Evolutionary conservation across 352 stramenopile species (phyloP).

Genomic region (Pythium vanterpoolii): DNA sequence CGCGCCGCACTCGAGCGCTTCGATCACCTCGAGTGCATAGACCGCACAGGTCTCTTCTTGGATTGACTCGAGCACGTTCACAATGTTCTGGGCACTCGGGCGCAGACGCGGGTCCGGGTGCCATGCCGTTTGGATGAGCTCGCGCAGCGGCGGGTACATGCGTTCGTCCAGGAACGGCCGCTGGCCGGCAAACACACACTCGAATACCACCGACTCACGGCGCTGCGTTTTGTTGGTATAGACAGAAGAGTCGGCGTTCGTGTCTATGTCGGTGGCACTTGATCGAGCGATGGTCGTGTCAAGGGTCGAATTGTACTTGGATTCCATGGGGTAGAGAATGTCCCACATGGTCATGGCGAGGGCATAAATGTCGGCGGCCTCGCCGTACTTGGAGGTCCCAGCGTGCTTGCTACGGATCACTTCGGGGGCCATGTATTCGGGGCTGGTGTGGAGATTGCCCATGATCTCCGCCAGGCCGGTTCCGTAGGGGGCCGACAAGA

Average conservation of each 20-base stretch:
- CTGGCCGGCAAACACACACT: slow-evolving; percentile 29
- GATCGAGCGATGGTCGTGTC: neutral
- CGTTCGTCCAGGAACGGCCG: slow-evolving; percentile 23
- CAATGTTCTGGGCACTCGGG: slow-evolving; percentile 25
- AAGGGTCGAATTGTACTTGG: slow-evolving; percentile 30
- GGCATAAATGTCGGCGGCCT: slow-evolving; percentile 47
- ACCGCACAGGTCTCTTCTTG: slow-evolving; percentile 24
- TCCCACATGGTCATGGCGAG: slow-evolving; percentile 58
- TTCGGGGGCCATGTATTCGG: slow-evolving; percentile 60
- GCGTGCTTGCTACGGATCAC: slow-evolving; percentile 34
- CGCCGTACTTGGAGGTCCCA: slow-evolving; percentile 29
- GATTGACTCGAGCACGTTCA: slow-evolving; percentile 28
- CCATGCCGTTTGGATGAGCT: slow-evolving; percentile 31
- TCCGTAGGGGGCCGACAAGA: too few species aligned
- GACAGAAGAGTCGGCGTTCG: neutral
- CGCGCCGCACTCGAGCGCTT: slow-evolving; percentile 12
- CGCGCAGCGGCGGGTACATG: slow-evolving; percentile 23
- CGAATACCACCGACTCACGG: slow-evolving; percentile 25
- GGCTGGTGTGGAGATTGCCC: slow-evolving; percentile 30
- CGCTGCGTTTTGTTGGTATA: slow-evolving; percentile 2
- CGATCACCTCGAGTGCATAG: slow-evolving; percentile 26
- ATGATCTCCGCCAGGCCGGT: slow-evolving; percentile 10
- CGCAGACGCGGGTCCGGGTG: slow-evolving; percentile 19
- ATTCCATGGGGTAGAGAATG: slow-evolving; percentile 30
- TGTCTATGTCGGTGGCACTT: too few species aligned